Percentiles rank a stretch among this genome's conserved stretches.
phyloP scores from a whole-genome alignment of 1,284 basidiomycete genomes.

The Ustilago shanxiensis region DNA sequence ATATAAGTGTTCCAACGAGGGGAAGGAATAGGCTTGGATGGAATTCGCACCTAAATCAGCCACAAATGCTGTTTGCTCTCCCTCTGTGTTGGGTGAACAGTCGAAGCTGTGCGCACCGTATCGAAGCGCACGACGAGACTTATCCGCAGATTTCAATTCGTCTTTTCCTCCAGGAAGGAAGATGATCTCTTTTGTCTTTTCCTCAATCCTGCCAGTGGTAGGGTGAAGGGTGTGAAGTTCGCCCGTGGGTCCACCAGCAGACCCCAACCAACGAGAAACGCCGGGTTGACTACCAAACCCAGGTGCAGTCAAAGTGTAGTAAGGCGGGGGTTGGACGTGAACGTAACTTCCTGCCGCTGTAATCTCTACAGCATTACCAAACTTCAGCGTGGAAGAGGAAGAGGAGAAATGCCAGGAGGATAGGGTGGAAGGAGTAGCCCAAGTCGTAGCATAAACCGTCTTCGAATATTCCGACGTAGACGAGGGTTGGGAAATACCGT shows the following conservation, averaged over 20 bases:
- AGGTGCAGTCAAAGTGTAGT: constrained; percentile 34
- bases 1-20: constrained; percentile 28
- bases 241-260: constrained; percentile 64
- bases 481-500: constrained; percentile 16
- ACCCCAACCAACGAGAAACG: constrained; percentile 37
- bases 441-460: constrained; percentile 64
- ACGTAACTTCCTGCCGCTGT: constrained; percentile 65
- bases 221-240: constrained; percentile 55
- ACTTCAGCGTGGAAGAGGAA: neutral
- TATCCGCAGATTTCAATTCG: constrained; percentile 50
- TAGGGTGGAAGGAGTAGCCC: constrained; percentile 40
- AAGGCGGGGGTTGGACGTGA: constrained; percentile 53
- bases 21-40: constrained; percentile 52
- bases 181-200: constrained; percentile 47
- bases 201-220: constrained; percentile 42
- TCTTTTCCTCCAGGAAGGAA: constrained; percentile 45
- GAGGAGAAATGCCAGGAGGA: constrained; percentile 53
- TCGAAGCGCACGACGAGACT: constrained; percentile 51
- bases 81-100: constrained; percentile 4
- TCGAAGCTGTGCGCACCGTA: constrained; percentile 63
- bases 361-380: constrained; percentile 24
- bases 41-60: constrained; percentile 64
- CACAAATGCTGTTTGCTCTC: constrained; percentile 51
- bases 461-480: neutral
- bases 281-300: constrained; percentile 44